These are phyloP conservation scores for Euptelea pleiosperma DNA, from an alignment of 164 flowering plant species.

Conservation along the genomic window DNA sequence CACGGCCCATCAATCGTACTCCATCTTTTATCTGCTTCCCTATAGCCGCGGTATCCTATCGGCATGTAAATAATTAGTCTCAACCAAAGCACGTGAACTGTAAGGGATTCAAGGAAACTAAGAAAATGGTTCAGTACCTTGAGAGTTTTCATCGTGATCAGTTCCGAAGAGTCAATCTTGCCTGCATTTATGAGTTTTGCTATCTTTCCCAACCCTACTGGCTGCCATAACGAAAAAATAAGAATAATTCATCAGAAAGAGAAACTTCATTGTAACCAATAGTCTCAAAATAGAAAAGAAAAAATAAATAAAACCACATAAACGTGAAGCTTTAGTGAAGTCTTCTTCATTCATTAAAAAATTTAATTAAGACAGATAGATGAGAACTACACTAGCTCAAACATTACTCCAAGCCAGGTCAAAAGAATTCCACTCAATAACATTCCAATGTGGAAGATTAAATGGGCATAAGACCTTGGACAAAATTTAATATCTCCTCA, in stretches of 20 bases:
- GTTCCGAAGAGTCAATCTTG: conserved; percentile 87
- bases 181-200: conserved; percentile 94
- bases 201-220: conserved; percentile 91
- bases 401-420: too few relatives aligned
- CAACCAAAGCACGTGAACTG: conserved; percentile 2
- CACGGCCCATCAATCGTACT: conserved; percentile 95
- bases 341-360: not conserved
- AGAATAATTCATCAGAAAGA: not conserved
- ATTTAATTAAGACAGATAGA: too few relatives aligned
- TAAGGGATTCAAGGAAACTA: not conserved
- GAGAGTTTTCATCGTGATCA: conserved; percentile 96
- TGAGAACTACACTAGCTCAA: too few relatives aligned
- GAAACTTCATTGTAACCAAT: not conserved
- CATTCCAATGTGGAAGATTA: not conserved
- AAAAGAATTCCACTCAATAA: too few relatives aligned
- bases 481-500: not conserved
- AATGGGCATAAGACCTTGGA: not conserved
- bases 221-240: conserved; percentile 42
- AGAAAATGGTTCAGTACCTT: conserved; percentile 49
- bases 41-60: conserved; percentile 78
- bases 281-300: not conserved
- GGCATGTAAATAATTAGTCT: conserved; percentile 1
- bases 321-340: not conserved
- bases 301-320: not conserved
- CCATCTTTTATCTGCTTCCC: conserved; percentile 95